phyloP scores from a whole-genome alignment of 2,329 filamentous ascomycete genomes.

The Gnomoniopsis sp. region DNA sequence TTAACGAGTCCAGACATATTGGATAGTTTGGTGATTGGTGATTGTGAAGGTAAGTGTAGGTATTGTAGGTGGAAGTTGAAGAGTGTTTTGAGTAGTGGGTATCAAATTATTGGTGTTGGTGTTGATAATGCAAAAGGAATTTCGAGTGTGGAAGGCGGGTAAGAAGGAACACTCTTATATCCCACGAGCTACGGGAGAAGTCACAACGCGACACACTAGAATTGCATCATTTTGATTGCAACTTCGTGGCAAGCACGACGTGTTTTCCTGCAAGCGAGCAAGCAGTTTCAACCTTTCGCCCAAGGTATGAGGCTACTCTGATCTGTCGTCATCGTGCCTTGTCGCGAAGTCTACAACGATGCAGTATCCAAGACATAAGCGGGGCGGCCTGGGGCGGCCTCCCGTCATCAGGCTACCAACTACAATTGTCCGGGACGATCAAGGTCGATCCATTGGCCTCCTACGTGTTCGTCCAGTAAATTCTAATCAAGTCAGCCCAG shows the following conservation, averaged over 20 bases:
- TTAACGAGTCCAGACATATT: conserved; percentile 57
- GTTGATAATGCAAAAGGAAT: not conserved
- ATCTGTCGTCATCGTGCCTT: not conserved
- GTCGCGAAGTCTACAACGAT: not conserved
- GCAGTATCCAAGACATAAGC: not conserved
- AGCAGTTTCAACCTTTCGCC: not conserved
- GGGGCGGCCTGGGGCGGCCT: not conserved
- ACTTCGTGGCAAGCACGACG: not conserved
- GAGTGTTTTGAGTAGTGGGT: not conserved
- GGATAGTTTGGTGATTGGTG: conserved; percentile 21
- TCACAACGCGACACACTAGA: not conserved
- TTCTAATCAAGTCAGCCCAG: not conserved
- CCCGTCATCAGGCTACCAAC: not conserved
- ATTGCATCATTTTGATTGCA: not conserved
- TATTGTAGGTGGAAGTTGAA: conserved; percentile 3
- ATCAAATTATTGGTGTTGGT: not conserved
- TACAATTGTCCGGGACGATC: not conserved
- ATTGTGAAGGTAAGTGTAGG: not conserved
- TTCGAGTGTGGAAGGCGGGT: not conserved
- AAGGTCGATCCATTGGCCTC: not conserved
- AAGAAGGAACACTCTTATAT: not conserved
- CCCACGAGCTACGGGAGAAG: not conserved
- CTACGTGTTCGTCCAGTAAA: not conserved
- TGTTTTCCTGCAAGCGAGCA: not conserved
- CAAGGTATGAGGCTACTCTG: not conserved